phyloP scores from a whole-genome alignment of 805 yeast species.

The Zygosaccharomyces bailii region DNA sequence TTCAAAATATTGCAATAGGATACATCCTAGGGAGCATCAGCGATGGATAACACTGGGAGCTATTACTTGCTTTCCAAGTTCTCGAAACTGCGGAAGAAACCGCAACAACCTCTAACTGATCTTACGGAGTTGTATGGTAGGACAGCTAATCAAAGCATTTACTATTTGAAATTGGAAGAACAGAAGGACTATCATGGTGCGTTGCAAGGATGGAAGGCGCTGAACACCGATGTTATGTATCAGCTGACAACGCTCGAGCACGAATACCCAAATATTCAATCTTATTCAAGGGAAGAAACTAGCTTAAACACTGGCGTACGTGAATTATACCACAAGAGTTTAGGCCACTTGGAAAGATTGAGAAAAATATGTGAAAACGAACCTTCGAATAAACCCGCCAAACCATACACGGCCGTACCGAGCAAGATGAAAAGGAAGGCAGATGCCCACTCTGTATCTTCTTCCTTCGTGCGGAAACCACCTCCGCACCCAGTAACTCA shows the following conservation, averaged over 20 bases:
- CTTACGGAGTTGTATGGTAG: constrained; percentile 60
- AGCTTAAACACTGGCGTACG: constrained; percentile 41
- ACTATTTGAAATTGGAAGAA: constrained; percentile 58
- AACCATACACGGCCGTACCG: not conserved
- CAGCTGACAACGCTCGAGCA: constrained; percentile 53
- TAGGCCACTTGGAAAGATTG: constrained; percentile 42
- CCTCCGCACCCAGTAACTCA: constrained; percentile 13
- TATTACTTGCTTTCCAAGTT: constrained; percentile 20
- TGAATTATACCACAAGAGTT: constrained; percentile 37
- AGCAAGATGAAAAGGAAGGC: constrained; percentile 5
- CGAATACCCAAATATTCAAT: constrained; percentile 31
- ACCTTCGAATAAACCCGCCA: constrained; percentile 6
- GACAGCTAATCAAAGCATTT: constrained; percentile 55
- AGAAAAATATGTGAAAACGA: constrained; percentile 21
- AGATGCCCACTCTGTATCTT: constrained; percentile 13
- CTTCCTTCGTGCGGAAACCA: constrained; percentile 25
- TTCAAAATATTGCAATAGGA: not conserved
- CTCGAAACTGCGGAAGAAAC: constrained; percentile 47
- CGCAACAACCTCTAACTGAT: constrained; percentile 57
- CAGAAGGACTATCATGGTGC: constrained; percentile 51
- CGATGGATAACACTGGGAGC: constrained; percentile 14
- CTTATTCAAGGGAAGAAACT: constrained; percentile 45
- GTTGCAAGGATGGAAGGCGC: constrained; percentile 66
- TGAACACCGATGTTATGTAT: constrained; percentile 59
- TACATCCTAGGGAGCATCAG: not conserved